Conservation (phyloP, 2,329 filamentous ascomycete species). For the Drechmeria coniospora region DNA sequence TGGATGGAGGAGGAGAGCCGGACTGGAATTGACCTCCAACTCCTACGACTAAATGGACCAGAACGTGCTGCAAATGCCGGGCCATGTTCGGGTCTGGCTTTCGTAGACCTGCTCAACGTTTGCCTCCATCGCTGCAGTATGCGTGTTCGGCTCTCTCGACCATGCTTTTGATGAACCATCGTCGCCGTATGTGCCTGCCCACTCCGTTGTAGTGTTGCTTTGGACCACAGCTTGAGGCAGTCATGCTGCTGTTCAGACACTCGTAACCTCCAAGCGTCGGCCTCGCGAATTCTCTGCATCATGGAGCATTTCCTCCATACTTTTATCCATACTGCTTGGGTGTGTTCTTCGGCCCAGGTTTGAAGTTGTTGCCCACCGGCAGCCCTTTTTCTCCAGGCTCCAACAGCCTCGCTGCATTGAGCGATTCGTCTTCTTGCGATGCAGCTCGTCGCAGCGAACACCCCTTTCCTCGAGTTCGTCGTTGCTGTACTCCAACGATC, state of each 20-base stretch:
- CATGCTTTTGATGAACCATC: constrained; percentile 16
- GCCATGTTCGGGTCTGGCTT: constrained; percentile 1
- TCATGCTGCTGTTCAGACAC: constrained; percentile 15
- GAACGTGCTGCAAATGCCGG: constrained; percentile 2
- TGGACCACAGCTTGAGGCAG: constrained; percentile 21
- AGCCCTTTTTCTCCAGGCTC: constrained; percentile 10
- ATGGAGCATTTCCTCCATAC: constrained; percentile 9
- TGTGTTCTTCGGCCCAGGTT: constrained; percentile 4
- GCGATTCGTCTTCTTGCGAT: constrained; percentile 5
- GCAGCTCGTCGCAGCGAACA: constrained; percentile 5
- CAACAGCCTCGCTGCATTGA: constrained; percentile 4
- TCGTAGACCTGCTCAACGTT: constrained; percentile 6
- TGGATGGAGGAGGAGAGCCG: constrained; percentile 10
- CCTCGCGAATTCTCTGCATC: constrained; percentile 10
- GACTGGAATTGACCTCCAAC: constrained; percentile 11
- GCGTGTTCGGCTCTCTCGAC: constrained; percentile 15
- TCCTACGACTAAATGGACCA: constrained; percentile 8
- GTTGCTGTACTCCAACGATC: constrained; percentile 15
- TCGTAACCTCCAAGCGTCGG: constrained; percentile 17
- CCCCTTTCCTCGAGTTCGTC: constrained; percentile 3
- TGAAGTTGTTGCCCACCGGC: constrained; percentile 6
- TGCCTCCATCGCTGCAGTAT: constrained; percentile 17
- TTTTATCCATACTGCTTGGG: constrained; percentile 7
- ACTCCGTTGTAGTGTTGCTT: constrained; percentile 18
- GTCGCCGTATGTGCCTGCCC: constrained; percentile 22